A percentile compares a stretch with the other conserved stretches of the same genome.
Evolutionary conservation across 192 early-diverging fungal genomes (phyloP).

Genomic region (Coemansia sp.): DNA sequence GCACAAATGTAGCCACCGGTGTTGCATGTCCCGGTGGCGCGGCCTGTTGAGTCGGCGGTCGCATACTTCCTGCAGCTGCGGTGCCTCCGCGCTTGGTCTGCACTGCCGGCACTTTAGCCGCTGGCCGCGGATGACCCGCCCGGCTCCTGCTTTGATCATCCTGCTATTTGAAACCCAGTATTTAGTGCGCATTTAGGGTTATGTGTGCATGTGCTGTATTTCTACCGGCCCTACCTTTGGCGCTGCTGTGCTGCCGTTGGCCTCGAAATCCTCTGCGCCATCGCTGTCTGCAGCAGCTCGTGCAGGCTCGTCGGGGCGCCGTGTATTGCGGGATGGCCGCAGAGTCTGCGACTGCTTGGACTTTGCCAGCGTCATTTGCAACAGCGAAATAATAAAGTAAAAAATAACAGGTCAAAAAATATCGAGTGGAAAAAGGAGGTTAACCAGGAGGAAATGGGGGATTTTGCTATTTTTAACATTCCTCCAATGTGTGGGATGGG

Average conservation of each 20-base stretch:
- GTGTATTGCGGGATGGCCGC: slow-evolving; percentile 4
- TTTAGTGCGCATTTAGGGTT: too few relatives aligned
- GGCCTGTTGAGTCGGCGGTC: slow-evolving; percentile 1
- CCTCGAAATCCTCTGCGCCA: slow-evolving; percentile 4
- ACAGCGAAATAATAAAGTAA: not conserved
- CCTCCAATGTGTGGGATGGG: not conserved
- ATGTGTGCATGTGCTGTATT: too few relatives aligned
- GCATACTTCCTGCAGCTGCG: not conserved
- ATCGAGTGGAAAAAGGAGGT: not conserved
- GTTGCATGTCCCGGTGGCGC: slow-evolving; percentile 8
- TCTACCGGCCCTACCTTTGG: slow-evolving; percentile 5
- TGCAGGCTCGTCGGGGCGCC: not conserved
- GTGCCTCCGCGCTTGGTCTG: slow-evolving; percentile 7
- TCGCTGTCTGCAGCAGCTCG: slow-evolving; percentile 3
- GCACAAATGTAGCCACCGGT: slow-evolving; percentile 10
- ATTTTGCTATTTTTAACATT: slow-evolving; percentile 9
- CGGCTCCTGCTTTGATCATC: not conserved
- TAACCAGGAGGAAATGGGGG: not conserved
- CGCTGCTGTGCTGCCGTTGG: slow-evolving; percentile 8
- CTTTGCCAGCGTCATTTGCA: slow-evolving; percentile 31
- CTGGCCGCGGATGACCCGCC: slow-evolving; percentile 2
- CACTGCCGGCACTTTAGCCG: not conserved
- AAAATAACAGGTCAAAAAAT: not conserved
- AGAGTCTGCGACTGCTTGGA: slow-evolving; percentile 14
- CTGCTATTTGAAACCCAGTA: not conserved